Percentiles rank a stretch among this genome's conserved stretches.
Conservation (phyloP, 75 land plant genomes). For the Cupressus sempervirens region DNA sequence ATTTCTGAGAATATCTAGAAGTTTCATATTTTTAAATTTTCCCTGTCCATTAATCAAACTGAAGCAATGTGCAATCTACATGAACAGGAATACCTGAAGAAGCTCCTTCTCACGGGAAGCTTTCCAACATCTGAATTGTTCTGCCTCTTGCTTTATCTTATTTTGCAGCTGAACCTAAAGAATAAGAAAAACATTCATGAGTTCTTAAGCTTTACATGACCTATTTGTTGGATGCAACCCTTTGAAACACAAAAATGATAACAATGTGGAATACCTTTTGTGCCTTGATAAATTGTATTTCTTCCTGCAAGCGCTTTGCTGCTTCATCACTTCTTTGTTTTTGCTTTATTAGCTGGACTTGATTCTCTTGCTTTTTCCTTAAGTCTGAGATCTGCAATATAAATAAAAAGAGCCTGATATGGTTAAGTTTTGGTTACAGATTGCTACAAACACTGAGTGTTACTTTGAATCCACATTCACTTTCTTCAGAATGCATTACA, state of each 20-base stretch:
- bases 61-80: not conserved
- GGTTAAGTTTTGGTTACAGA: not conserved
- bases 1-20: not conserved
- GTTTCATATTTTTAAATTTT: not conserved
- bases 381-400: conserved; percentile 76
- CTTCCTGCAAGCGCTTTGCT: conserved; percentile 90
- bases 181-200: not conserved
- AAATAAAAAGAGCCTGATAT: conserved; percentile 4
- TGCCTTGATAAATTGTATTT: conserved; percentile 79
- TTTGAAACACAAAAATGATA: not conserved
- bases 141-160: conserved; percentile 95
- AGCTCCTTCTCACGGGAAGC: conserved; percentile 95
- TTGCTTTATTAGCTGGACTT: conserved; percentile 86
- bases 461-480: not conserved
- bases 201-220: not conserved
- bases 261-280: conserved; percentile 55
- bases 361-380: conserved; percentile 96
- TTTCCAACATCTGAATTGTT: conserved; percentile 94
- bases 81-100: conserved; percentile 61
- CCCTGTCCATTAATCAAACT: not conserved
- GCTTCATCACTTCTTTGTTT: conserved; percentile 98
- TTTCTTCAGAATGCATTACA: not conserved
- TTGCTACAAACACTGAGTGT: not conserved
- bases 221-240: not conserved
- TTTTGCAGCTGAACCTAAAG: conserved; percentile 97